Base-by-base conservation (phyloP, 2,329 filamentous ascomycete genomes). In the Aspergillus sp. region DNA sequence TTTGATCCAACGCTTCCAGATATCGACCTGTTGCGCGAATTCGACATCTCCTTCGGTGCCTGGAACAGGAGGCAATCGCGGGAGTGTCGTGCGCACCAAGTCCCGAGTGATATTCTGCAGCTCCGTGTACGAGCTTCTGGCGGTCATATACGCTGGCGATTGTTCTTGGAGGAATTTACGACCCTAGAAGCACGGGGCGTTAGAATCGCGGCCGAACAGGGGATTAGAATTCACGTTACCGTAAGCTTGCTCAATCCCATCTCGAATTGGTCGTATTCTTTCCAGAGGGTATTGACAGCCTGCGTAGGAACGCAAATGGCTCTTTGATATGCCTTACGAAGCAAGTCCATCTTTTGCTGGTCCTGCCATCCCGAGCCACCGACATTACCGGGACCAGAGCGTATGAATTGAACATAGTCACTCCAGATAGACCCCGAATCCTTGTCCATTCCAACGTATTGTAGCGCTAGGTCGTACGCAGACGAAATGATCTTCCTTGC, bases 211-310 rank as follows among this genome's bases (percentile, higher is more conserved):
- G 5, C 17, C 17, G 10, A 39, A 5, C 7, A 5, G 22, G 15
- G 10, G 17, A 30, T 10, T 15, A n/a, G 20, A 33, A 25, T 41
- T 15, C 27, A 35, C 47, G 42, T 50, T 77, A 90, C 88, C 38
- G 90, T 94, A 56, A 89, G 81, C 69, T 95, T 97, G 74, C 96
- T 96, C 49, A 96, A 71, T 5, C 85, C 82, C 81, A 93, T 90
- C 70, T 98, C 93, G 62, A 98, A 98, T 57, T 88, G 84, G 65
- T 97, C 90, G 63, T 98, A 98, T 62, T 98, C 91, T 66, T 94
- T 95, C 94, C 93, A 98, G 12, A 98, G 73, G 45, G 79, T 80
- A 61, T 91, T 88, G 43, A 95, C 82, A 27, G 85, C 86, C 47
- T 85, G 82, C 53, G 89, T 95, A 4, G 94, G 94, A 35, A 96